Evolutionary conservation across 2,329 filamentous ascomycete genomes (phyloP), one percentile per base, ranked within the genome.

Genomic region (Neofusicoccum cordaticola): DNA sequence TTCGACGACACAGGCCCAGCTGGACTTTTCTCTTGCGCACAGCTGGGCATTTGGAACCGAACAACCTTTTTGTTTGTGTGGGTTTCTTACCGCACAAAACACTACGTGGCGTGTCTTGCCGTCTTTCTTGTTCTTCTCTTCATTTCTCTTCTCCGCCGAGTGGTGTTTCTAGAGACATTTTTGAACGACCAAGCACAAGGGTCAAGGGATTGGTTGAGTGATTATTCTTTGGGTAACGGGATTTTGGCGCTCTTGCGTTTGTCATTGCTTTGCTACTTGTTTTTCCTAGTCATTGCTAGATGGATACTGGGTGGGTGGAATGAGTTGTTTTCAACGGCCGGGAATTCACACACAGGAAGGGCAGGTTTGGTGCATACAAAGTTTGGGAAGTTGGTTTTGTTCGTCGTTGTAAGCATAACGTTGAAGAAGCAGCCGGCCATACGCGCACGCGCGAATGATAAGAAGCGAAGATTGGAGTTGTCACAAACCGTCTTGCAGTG

Each of bases 1-100:
- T 60, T 58, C 53, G 44, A 35, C 31, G 11, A 47, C 56, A 60
- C 56, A 60, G 56, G 56, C 39, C 56, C 53, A 57, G 53, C 53
- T 19, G 13, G 37, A 39, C 22, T 60, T 7, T 22, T 44, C 52
- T 57, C 11, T 42, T 57, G 52, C 52, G 41, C 56, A 11, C 27
- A 22, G 56, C 56, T 60, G 56, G 27, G 42, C 56, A 60, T 60
- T 60, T 19, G 56, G 44, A 35, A 44, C 12, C 41, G 42, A 19
- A 47, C 27, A 47, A 34, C 7, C 22, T 52, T 42, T 56, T 34
- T 48, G 56, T 31, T 60, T 45, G 41, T 39, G 56, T 27, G 56
- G n/a, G 27, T 45, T 58, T 58, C 27, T 11, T 47, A 37, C 41
- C 41, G 27, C 41, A 60, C 56, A 60, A 47, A 37, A 15, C 42